These are phyloP conservation scores for Phylloporus sp. DNA, from an alignment of 768 basidiomycete genomes.

Conservation along the genomic window DNA sequence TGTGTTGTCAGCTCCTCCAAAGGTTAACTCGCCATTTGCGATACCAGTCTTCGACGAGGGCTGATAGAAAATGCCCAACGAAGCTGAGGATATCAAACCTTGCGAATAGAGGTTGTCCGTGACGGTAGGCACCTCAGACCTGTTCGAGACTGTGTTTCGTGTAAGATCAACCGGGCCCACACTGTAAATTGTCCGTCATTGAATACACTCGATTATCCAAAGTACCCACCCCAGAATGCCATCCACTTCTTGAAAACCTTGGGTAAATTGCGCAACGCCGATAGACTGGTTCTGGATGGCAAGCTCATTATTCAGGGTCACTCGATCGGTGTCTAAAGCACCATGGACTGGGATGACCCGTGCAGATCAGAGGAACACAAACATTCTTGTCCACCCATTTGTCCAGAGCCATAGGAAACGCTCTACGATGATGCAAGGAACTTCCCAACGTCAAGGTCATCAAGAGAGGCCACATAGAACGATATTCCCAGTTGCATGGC, in stretches of 20 bases:
- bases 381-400: conserved; percentile 53
- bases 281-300: conserved; percentile 46
- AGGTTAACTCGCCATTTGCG: conserved; percentile 54
- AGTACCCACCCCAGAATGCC: conserved; percentile 46
- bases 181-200: conserved; percentile 19
- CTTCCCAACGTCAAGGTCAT: too few species aligned
- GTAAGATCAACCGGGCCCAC: conserved; percentile 53
- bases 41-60: conserved; percentile 39
- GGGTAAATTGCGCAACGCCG: conserved; percentile 41
- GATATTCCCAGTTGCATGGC: conserved; percentile 37
- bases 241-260: conserved; percentile 46
- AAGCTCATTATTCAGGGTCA: conserved; percentile 38
- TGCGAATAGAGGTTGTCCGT: conserved; percentile 52
- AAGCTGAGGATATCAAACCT: conserved; percentile 42
- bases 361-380: neutral
- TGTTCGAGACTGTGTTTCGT: conserved; percentile 38
- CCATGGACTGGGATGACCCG: neutral
- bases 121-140: conserved; percentile 48
- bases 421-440: conserved; percentile 29
- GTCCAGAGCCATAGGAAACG: conserved; percentile 54
- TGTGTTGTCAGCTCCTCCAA: conserved; percentile 46
- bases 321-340: conserved; percentile 42
- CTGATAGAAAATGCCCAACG: conserved; percentile 50
- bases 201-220: too few species aligned
- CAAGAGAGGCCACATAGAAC: conserved; percentile 30